Conservation (phyloP, 2,329 filamentous ascomycete species). For the Diaporthe amygdali region DNA sequence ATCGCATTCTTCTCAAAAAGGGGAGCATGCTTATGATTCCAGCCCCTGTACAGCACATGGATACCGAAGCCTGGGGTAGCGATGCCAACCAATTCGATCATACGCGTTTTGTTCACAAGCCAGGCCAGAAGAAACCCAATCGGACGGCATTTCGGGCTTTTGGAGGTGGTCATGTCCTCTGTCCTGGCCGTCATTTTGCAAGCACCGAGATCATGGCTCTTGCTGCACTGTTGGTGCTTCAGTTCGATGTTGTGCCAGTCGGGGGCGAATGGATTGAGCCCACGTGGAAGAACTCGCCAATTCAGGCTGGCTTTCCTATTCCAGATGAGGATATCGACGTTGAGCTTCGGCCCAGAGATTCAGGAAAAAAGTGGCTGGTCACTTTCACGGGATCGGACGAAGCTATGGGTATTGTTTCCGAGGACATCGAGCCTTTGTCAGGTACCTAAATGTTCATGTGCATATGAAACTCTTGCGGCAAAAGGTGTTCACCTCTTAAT, state of each 20-base stretch:
- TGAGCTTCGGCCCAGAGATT: constrained; percentile 26
- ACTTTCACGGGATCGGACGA: constrained; percentile 28
- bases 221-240: constrained; percentile 20
- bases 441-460: background rate
- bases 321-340: constrained; percentile 32
- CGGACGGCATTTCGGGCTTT: background rate
- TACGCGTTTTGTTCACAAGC: background rate
- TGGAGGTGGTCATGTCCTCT: constrained; percentile 17
- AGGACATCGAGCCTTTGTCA: background rate
- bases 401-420: constrained; percentile 37
- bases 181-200: constrained; percentile 28
- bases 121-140: background rate
- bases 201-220: constrained; percentile 29
- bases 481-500: no score
- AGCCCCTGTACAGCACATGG: constrained; percentile 27
- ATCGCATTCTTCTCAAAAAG: constrained; percentile 26
- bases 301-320: constrained; percentile 28
- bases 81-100: background rate
- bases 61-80: constrained; percentile 22
- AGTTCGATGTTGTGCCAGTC: constrained; percentile 22
- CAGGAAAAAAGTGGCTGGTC: constrained; percentile 27
- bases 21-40: constrained; percentile 29
- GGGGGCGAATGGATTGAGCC: constrained; percentile 29
- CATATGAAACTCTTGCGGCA: background rate
- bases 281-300: constrained; percentile 29